Base-by-base conservation (phyloP, 2,329 filamentous ascomycete species). In the Whalleya microplaca region DNA sequence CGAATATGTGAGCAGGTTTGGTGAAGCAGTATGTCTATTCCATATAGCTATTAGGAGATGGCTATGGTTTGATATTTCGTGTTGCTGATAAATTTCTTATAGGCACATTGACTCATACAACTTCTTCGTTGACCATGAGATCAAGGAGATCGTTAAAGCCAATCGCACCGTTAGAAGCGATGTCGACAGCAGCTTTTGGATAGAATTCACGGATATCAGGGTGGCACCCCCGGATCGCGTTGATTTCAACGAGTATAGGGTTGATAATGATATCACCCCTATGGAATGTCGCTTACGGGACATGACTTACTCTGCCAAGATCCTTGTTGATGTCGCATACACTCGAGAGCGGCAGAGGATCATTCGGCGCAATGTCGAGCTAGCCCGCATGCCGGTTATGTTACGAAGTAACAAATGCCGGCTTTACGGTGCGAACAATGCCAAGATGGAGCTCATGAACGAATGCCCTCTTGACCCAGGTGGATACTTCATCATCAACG, bases 21-120 rank as follows among this genome's bases (percentile, higher is more conserved):
- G 93, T 97, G 51, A 97, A 97, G 75, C 94, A 98, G 80, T 84
- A 80, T 63, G 82, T 69, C 7, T 37, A 21, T 42, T 21, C 14
- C 32, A 14, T 9, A 45, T 21, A 14, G 19, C 16, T 20, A 40
- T 21, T 41, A 20, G 2, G 45, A 21, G 14, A n/a, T n/a, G n/a
- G n/a, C n/a, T n/a, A n/a, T n/a, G n/a, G n/a, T n/a, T n/a, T n/a
- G n/a, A n/a, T n/a, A n/a, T 51, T 51, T 16, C 45, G 27, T 9
- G n/a, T 23, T 59, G 45, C 59, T 66, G 53, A 67, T 48, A 47
- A 12, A 27, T 42, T 48, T 40, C 7, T 44, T 40, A 7, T 43
- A 82, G 81, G 67, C 93, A 97, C 74, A 94, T 96, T 71, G 96
- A 99, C 78, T 98, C 95, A 21, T 99, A 96, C 82, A 97, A 99